These are phyloP conservation scores for Pleodorina starrii DNA, from an alignment of 139 green algal genomes.

Conservation along the genomic window DNA sequence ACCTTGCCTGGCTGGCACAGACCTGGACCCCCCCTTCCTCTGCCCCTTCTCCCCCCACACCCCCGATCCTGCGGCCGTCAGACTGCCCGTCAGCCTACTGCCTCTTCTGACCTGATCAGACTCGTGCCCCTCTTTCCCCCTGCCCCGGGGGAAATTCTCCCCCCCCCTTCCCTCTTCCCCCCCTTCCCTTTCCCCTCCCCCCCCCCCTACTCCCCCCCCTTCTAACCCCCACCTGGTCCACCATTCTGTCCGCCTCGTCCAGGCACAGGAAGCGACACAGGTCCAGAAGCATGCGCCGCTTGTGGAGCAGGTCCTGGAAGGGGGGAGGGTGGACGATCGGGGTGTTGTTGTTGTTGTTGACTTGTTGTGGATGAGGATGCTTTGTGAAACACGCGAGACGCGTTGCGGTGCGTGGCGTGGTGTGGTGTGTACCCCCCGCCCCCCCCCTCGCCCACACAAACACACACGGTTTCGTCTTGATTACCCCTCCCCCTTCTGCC, in stretches of 20 bases:
- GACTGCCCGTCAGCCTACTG: background rate
- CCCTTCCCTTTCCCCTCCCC: background rate
- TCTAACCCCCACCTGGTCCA: conserved; percentile 87
- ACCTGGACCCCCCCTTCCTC: background rate
- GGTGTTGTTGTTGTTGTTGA: background rate
- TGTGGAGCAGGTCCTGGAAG: conserved; percentile 87
- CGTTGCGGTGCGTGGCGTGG: too few relatives aligned
- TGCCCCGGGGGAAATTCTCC: background rate
- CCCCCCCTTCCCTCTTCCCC: background rate
- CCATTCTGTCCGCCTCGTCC: conserved; percentile 99
- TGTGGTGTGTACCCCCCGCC: too few relatives aligned
- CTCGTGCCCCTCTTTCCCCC: background rate
- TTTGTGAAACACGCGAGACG: too few relatives aligned
- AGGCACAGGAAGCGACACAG: conserved; percentile 90
- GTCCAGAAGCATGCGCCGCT: conserved; percentile 94
- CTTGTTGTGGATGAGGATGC: background rate
- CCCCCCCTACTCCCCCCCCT: conserved; percentile 50
- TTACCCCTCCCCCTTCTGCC: background rate
- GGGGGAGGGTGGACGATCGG: background rate
- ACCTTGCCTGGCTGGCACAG: too few relatives aligned
- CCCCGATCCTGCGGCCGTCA: background rate
- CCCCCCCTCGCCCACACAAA: too few relatives aligned
- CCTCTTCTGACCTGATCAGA: too few relatives aligned
- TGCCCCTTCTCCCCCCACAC: background rate
- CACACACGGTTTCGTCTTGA: background rate